These are phyloP conservation scores for Epichloe uncinata DNA, from an alignment of 2,329 filamentous ascomycete species.

Conservation along the genomic window DNA sequence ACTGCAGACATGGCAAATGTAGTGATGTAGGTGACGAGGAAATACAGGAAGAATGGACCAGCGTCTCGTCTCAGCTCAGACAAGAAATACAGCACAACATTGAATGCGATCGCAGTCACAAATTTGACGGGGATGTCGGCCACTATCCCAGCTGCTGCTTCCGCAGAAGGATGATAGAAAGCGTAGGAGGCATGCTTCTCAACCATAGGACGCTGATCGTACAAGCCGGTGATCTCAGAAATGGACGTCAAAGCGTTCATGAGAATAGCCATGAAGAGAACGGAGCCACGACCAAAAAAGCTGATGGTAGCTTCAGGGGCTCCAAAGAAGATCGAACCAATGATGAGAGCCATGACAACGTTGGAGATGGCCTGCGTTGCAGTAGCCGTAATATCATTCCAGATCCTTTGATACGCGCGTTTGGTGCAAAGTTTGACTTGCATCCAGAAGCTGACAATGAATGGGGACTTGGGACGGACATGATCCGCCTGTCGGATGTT, in stretches of 20 bases:
- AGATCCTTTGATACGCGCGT: slow-evolving; percentile 38
- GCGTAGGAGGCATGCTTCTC: slow-evolving; percentile 36
- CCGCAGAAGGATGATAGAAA: slow-evolving; percentile 37
- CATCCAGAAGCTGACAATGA: slow-evolving; percentile 41
- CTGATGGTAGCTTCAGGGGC: slow-evolving; percentile 34
- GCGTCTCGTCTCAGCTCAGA: slow-evolving; percentile 40
- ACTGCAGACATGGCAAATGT: slow-evolving; percentile 64
- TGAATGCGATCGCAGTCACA: slow-evolving; percentile 33
- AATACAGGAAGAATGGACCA: slow-evolving; percentile 62
- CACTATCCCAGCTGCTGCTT: slow-evolving; percentile 40
- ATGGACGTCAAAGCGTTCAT: slow-evolving; percentile 46
- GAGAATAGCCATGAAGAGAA: slow-evolving; percentile 47
- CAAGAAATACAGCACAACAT: slow-evolving; percentile 46
- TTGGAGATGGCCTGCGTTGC: slow-evolving; percentile 32
- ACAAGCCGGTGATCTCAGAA: slow-evolving; percentile 36
- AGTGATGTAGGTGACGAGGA: slow-evolving; percentile 53
- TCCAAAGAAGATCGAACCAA: slow-evolving; percentile 47
- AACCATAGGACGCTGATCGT: slow-evolving; percentile 32
- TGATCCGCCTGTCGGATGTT: slow-evolving; percentile 37
- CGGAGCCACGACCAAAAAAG: slow-evolving; percentile 41
- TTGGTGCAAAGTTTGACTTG: slow-evolving; percentile 38
- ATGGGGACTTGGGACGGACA: slow-evolving; percentile 40
- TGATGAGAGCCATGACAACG: slow-evolving; percentile 43
- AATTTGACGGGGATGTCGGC: slow-evolving; percentile 47
- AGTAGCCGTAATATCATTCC: slow-evolving; percentile 36